Conservation (phyloP, 371 early-diverging fungal genomes). For the Mucor indicus region DNA sequence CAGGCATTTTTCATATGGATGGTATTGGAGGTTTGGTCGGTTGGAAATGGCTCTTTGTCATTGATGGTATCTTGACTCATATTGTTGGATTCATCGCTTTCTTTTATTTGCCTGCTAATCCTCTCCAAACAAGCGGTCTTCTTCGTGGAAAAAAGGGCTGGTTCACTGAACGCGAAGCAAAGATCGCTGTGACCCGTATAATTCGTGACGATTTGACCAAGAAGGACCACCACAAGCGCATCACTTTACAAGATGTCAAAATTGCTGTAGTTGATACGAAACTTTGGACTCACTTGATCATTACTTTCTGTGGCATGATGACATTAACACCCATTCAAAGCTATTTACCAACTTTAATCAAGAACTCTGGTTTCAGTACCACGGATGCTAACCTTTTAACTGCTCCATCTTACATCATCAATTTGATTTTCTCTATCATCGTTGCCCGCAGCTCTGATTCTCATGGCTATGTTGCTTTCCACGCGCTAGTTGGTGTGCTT, state of each 20-base stretch:
- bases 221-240: conserved; percentile 26
- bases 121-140: conserved; percentile 32
- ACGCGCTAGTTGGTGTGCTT: conserved; percentile 33
- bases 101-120: conserved; percentile 47
- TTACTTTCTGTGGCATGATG: conserved; percentile 41
- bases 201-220: conserved; percentile 53
- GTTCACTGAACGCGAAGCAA: conserved; percentile 35
- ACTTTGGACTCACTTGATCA: conserved; percentile 40
- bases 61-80: conserved; percentile 53
- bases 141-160: conserved; percentile 38
- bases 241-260: conserved; percentile 34
- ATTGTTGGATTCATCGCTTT: conserved; percentile 40
- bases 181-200: conserved; percentile 53
- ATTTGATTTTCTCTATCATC: conserved; percentile 37
- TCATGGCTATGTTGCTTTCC: conserved; percentile 42
- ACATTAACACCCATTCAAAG: conserved; percentile 39
- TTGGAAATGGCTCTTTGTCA: conserved; percentile 59
- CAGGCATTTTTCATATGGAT: conserved; percentile 51
- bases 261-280: conserved; percentile 38
- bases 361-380: conserved; percentile 43
- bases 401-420: conserved; percentile 43
- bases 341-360: conserved; percentile 54
- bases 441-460: conserved; percentile 46
- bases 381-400: conserved; percentile 55
- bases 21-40: conserved; percentile 55